Evolutionary conservation across 106 monocot genomes (phyloP).

Genomic region (Dioscorea zingiberensis): DNA sequence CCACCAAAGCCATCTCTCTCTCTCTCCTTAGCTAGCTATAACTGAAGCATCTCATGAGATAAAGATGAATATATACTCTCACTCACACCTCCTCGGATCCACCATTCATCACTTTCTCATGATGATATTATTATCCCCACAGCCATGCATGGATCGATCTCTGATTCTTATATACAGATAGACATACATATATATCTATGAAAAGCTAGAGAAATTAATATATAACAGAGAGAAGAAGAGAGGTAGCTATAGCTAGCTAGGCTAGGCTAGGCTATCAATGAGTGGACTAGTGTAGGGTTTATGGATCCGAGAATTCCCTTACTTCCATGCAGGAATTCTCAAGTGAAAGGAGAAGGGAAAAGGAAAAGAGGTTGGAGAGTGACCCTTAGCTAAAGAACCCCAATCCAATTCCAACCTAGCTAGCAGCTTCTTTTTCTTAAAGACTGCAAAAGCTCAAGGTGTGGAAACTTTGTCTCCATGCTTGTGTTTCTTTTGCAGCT

Average conservation of each 20-base stretch:
- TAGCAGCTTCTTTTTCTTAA: constrained; percentile 26
- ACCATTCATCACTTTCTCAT: constrained; percentile 40
- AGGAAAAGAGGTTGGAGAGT: constrained; percentile 5
- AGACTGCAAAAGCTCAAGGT: constrained; percentile 29
- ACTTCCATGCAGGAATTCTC: constrained; percentile 45
- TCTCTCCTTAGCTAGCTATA: neutral
- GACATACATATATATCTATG: neutral
- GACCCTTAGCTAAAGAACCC: constrained; percentile 11
- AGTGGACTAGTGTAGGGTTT: constrained; percentile 13
- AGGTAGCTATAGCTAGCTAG: neutral
- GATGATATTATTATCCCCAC: too few species aligned
- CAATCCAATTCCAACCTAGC: too few species aligned
- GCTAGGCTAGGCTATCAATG: neutral
- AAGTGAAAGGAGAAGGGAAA: neutral
- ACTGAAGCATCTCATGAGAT: constrained; percentile 2
- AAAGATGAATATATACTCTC: too few species aligned
- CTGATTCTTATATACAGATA: too few species aligned
- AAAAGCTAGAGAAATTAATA: neutral
- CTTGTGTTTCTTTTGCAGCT: constrained; percentile 17
- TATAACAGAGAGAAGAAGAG: too few species aligned
- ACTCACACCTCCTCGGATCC: constrained; percentile 36
- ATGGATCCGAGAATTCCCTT: constrained; percentile 53
- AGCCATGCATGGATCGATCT: too few species aligned
- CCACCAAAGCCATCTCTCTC: neutral
- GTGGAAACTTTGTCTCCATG: constrained; percentile 67